These are phyloP conservation scores for Eimeria brunetti DNA, from an alignment of 169 alveolate genomes.

Conservation along the genomic window DNA sequence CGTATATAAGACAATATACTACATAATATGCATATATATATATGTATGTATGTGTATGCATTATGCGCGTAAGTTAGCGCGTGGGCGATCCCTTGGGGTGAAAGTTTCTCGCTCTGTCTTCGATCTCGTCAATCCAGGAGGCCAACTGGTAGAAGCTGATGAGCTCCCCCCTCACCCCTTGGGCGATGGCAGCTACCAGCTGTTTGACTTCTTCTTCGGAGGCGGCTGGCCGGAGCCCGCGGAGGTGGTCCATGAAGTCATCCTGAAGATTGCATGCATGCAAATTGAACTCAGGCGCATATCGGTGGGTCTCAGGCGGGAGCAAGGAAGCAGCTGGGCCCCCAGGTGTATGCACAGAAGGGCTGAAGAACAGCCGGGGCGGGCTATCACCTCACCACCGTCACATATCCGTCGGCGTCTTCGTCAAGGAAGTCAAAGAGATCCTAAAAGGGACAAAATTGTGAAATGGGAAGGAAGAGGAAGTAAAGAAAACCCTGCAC, in stretches of 20 bases:
- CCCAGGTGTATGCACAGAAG: background rate
- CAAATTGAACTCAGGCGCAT: background rate
- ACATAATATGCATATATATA: background rate
- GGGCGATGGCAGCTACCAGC: constrained; percentile 65
- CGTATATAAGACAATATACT: background rate
- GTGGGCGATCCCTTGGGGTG: constrained; percentile 44
- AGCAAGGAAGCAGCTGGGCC: background rate
- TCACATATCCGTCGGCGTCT: constrained; percentile 74
- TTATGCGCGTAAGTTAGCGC: background rate
- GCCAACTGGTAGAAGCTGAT: constrained; percentile 42
- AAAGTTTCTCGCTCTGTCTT: constrained; percentile 53
- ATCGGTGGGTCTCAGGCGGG: background rate
- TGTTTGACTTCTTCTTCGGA: constrained; percentile 52
- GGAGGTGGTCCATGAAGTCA: constrained; percentile 54
- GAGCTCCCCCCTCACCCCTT: constrained; percentile 74
- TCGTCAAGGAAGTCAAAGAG: constrained; percentile 63
- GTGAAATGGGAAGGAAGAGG: background rate
- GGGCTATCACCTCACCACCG: constrained; percentile 36
- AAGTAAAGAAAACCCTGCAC: background rate
- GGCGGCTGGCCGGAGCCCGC: constrained; percentile 62
- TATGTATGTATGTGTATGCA: too few species aligned
- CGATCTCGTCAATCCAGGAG: constrained; percentile 61
- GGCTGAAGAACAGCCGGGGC: background rate
- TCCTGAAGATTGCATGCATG: constrained; percentile 12
- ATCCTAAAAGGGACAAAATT: background rate